Percentiles rank a stretch among this genome's conserved stretches.
Conservation (phyloP, 768 basidiomycete genomes). For the Trametes cubensis region DNA sequence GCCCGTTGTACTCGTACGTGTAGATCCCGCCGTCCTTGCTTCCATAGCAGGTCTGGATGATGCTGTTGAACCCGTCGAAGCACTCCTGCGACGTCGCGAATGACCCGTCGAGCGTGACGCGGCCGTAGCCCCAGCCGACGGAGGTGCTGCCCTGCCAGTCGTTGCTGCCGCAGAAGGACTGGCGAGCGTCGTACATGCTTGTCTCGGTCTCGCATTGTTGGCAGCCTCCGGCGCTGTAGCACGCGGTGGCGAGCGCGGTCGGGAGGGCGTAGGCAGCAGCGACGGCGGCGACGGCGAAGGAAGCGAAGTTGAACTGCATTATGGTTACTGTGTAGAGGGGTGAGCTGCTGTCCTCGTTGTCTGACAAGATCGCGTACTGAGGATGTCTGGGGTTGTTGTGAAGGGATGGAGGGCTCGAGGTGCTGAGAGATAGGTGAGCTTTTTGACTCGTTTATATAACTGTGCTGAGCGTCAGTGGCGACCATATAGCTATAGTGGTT, state of each 20-base stretch:
- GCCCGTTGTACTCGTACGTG: not conserved
- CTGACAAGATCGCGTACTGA: no score
- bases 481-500: no score
- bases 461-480: no score
- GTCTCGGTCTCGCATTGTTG: not conserved
- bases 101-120: not conserved
- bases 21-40: not conserved
- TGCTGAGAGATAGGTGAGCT: no score
- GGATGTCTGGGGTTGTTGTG: no score
- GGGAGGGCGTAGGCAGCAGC: not conserved
- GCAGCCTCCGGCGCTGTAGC: not conserved
- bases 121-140: not conserved
- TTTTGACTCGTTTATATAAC: no score
- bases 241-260: not conserved
- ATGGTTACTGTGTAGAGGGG: no score
- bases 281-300: no score
- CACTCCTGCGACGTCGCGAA: constrained; percentile 2
- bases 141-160: not conserved
- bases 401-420: no score
- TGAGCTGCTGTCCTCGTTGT: no score
- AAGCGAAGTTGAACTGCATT: no score
- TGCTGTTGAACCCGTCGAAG: not conserved
- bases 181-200: not conserved
- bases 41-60: not conserved
- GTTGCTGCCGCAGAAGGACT: not conserved